Evolutionary conservation across 176 grass and related monocot species (phyloP).

Genomic region (Zizania latifolia): DNA sequence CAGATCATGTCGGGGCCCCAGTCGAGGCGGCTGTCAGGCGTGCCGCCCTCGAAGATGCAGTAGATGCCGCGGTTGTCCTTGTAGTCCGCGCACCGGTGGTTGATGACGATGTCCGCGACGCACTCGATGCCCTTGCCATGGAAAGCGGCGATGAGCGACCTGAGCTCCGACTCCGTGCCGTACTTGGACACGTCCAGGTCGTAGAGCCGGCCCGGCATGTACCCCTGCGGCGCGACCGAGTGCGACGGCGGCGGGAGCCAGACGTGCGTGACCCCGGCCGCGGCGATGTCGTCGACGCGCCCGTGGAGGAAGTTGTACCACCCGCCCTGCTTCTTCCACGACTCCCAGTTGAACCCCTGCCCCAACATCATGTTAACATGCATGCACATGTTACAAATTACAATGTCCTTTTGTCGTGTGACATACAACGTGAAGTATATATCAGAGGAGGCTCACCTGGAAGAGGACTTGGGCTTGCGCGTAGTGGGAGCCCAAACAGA

Average conservation of each 20-base stretch:
- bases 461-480: conserved; percentile 2
- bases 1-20: conserved; percentile 72
- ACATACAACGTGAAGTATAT: neutral
- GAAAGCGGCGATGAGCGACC: conserved; percentile 32
- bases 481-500: neutral
- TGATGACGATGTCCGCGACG: conserved; percentile 39
- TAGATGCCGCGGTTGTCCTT: conserved; percentile 49
- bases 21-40: conserved; percentile 52
- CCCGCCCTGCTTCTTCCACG: neutral
- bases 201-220: conserved; percentile 50
- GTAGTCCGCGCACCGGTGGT: conserved; percentile 39
- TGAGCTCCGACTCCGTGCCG: conserved; percentile 33
- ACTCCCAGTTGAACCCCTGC: neutral
- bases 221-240: conserved; percentile 45
- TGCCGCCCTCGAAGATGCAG: conserved; percentile 67
- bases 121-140: conserved; percentile 29
- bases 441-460: neutral
- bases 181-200: conserved; percentile 45
- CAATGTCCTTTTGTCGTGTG: neutral
- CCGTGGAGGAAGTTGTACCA: neutral
- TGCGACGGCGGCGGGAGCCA: conserved; percentile 47
- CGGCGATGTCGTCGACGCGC: neutral
- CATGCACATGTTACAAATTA: neutral
- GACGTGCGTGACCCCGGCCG: conserved; percentile 27
- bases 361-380: neutral